A percentile compares a stretch with the other conserved stretches of the same genome.
These are phyloP conservation scores for Phyllosticta citribraziliensis DNA, from an alignment of 2,329 filamentous ascomycete genomes.

Conservation along the genomic window DNA sequence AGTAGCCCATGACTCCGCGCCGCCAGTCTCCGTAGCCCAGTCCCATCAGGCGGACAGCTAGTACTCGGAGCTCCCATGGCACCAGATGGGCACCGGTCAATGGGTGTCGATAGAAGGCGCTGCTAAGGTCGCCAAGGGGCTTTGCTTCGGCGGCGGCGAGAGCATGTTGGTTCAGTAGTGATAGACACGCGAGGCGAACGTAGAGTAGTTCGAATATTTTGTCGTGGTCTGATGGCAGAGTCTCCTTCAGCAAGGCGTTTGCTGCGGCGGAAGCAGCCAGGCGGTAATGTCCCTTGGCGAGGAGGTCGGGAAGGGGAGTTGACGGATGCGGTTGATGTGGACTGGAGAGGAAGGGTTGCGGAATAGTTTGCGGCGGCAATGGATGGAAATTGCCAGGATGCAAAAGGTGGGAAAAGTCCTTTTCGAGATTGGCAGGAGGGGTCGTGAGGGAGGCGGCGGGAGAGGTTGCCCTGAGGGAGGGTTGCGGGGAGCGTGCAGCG, in stretches of 20 bases:
- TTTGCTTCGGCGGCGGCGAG: conserved; percentile 52
- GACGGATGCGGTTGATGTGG: conserved; percentile 48
- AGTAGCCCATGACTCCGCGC: conserved; percentile 79
- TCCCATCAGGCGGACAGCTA: conserved; percentile 75
- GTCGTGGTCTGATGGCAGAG: conserved; percentile 47
- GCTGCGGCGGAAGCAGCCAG: conserved; percentile 62
- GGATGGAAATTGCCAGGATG: conserved; percentile 76
- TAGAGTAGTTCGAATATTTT: conserved; percentile 72
- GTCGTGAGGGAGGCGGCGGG: conserved; percentile 12
- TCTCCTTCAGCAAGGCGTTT: conserved; percentile 45
- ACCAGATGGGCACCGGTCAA: conserved; percentile 48
- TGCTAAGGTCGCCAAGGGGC: conserved; percentile 50
- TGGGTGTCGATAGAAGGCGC: conserved; percentile 42
- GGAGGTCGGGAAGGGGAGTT: conserved; percentile 57
- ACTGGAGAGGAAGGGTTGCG: conserved; percentile 59
- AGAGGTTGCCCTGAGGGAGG: conserved; percentile 8
- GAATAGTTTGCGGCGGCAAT: conserved; percentile 53
- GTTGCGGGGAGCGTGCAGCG: not conserved
- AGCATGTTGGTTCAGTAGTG: conserved; percentile 58
- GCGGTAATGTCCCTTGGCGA: conserved; percentile 68
- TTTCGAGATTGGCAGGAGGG: conserved; percentile 28
- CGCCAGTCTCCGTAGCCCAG: conserved; percentile 78
- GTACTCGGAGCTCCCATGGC: conserved; percentile 77
- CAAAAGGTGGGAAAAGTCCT: conserved; percentile 73
- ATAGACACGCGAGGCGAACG: conserved; percentile 70